These are phyloP conservation scores for Boechera stricta DNA, from an alignment of 345 rosid species.

Conservation along the genomic window DNA sequence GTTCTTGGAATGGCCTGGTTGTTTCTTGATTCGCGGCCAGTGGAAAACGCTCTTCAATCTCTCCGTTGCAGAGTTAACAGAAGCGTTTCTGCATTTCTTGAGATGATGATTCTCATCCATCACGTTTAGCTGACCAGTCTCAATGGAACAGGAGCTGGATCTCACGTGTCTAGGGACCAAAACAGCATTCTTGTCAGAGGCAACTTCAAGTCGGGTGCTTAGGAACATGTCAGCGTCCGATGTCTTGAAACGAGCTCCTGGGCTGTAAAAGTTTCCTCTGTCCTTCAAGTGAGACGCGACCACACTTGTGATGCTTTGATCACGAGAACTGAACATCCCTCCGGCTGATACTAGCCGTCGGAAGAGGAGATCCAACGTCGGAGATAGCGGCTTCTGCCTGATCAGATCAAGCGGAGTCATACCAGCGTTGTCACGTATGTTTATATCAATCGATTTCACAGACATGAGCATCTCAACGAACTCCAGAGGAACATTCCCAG, in stretches of 20 bases:
- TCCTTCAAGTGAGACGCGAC: slow-evolving; percentile 71
- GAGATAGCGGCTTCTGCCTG: slow-evolving; percentile 63
- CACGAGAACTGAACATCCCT: slow-evolving; percentile 63
- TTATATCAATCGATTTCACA: slow-evolving; percentile 65
- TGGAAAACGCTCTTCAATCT: slow-evolving; percentile 61
- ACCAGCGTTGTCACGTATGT: slow-evolving; percentile 63
- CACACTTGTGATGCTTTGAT: slow-evolving; percentile 61
- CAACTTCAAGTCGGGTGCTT: slow-evolving; percentile 58
- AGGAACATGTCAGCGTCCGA: slow-evolving; percentile 76
- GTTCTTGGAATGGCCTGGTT: slow-evolving; percentile 43
- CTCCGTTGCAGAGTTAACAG: slow-evolving; percentile 63
- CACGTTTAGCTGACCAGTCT: slow-evolving; percentile 49
- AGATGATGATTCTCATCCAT: slow-evolving; percentile 50
- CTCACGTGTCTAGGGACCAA: slow-evolving; percentile 51
- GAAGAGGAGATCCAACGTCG: slow-evolving; percentile 67
- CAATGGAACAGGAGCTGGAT: slow-evolving; percentile 61
- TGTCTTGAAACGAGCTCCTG: slow-evolving; percentile 77
- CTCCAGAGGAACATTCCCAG: slow-evolving; percentile 65
- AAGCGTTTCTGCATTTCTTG: slow-evolving; percentile 52
- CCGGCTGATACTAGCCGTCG: slow-evolving; percentile 80
- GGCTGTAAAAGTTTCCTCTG: slow-evolving; percentile 69
- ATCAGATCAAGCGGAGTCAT: slow-evolving; percentile 90
- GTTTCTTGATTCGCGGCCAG: slow-evolving; percentile 66
- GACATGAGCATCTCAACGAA: slow-evolving; percentile 75
- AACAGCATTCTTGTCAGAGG: slow-evolving; percentile 52